Percentiles rank a stretch among this genome's conserved stretches.
Evolutionary conservation across 495 filamentous ascomycete species (phyloP).

Genomic region (Filosporella fistucella): DNA sequence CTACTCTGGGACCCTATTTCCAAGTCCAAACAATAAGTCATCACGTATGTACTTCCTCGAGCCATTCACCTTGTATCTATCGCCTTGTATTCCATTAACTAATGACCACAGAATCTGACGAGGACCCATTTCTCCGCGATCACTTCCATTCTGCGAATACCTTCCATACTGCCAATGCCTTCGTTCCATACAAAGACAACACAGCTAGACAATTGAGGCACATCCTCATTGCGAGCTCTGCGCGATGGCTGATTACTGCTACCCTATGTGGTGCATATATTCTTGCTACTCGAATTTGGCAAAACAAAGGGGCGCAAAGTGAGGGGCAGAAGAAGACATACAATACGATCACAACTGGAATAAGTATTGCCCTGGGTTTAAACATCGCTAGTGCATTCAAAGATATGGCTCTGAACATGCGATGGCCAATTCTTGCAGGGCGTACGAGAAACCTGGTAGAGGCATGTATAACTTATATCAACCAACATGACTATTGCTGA

Average conservation of each 20-base stretch:
- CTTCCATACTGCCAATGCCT: constrained; percentile 9
- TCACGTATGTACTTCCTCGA: too few species aligned
- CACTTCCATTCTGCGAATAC: constrained; percentile 15
- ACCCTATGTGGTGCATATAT: constrained; percentile 14
- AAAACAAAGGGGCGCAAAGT: constrained; percentile 5
- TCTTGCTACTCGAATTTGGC: constrained; percentile 8
- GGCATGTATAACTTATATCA: constrained; percentile 9
- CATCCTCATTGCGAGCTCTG: constrained; percentile 17
- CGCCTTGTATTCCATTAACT: too few species aligned
- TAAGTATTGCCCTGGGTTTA: constrained; percentile 24
- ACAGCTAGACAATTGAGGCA: constrained; percentile 18
- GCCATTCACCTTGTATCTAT: too few species aligned
- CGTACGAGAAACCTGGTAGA: constrained; percentile 19
- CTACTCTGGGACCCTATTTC: too few species aligned
- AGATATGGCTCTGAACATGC: constrained; percentile 26
- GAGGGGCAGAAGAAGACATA: constrained; percentile 19
- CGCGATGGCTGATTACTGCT: constrained; percentile 20
- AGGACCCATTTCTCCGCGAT: constrained; percentile 15
- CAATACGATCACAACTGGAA: constrained; percentile 22
- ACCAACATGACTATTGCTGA: not conserved
- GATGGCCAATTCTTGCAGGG: constrained; percentile 22
- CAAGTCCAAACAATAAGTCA: too few species aligned
- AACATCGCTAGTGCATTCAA: constrained; percentile 28
- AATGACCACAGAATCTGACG: too few species aligned
- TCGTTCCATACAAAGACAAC: constrained; percentile 17